A percentile compares a stretch with the other conserved stretches of the same genome.
Evolutionary conservation across 83 land plant species (phyloP).

Genomic region (Larix sibirica): DNA sequence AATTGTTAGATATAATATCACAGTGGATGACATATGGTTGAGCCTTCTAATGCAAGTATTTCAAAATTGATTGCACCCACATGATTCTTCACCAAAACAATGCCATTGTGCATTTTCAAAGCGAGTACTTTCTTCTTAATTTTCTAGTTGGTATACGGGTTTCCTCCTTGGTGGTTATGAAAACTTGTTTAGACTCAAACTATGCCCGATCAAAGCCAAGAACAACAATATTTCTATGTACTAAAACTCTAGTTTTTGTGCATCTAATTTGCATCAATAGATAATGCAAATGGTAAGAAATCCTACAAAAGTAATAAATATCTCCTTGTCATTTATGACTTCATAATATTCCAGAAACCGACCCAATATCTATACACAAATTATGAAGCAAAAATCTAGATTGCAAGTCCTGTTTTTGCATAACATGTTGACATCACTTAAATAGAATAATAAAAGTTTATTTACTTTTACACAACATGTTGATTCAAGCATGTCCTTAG

Average conservation of each 20-base stretch:
- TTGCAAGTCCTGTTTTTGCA: constrained; percentile 77
- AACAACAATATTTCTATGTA: no score
- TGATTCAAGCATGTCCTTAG: constrained; percentile 75
- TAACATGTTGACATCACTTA: constrained; percentile 87
- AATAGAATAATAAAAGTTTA: constrained; percentile 73
- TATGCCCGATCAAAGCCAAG: no score
- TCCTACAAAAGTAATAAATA: constrained; percentile 83
- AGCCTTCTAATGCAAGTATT: no score
- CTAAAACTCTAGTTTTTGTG: constrained; percentile 31
- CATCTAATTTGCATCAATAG: constrained; percentile 69
- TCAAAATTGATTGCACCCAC: no score
- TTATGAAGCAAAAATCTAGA: constrained; percentile 59
- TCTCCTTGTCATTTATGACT: constrained; percentile 63
- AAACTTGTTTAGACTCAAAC: no score
- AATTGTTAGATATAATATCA: no score
- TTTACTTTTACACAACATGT: constrained; percentile 68
- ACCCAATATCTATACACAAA: constrained; percentile 83
- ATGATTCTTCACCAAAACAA: no score
- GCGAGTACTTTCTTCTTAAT: no score
- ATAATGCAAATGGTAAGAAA: constrained; percentile 91
- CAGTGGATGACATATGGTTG: no score
- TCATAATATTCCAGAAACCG: constrained; percentile 65
- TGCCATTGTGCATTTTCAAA: no score
- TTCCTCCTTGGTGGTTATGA: no score
- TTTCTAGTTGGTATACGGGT: no score